Evolutionary conservation across 352 stramenopile genomes (phyloP), one percentile per base, ranked within the genome.

Genomic region (Thalassiosira delicatula): DNA sequence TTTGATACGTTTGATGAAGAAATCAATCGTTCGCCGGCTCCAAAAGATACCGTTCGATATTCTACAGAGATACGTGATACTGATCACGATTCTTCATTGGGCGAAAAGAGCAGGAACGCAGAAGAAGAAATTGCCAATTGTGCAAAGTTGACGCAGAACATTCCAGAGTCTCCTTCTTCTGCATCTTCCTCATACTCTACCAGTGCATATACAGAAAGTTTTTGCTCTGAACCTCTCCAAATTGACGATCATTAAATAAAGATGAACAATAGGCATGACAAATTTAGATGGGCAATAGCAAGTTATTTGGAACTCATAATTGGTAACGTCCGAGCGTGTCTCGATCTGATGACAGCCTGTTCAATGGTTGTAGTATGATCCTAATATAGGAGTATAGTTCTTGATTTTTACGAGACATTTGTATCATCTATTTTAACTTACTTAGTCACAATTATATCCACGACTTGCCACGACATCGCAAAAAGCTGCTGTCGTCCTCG

Each of bases 151-250:
- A 19, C 44, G n/a, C 44, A 19, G 11, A 5, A 19, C 21, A 70
- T 21, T 56, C 30, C 17, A 68, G 53, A 35, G 40, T 76, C 68
- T 68, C 30, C 68, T 59, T 63, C 3, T 49, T 76, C 67, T 53
- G 11, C 37, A 17, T 70, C 61, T 37, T 70, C 35, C 30, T 19
- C 62, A 57, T 32, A 46, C 30, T 70, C 62, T 35, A 70, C 33
- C 53, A 27, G 29, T 68, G 51, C 25, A 42, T 76, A 76, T 67
- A 68, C 68, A 42, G 68, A 76, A 56, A 76, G 51, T 37, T 76
- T 76, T 40, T 42, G 35, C 35, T 42, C 35, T 42, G 35, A 42
- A 42, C 35, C 35, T 42, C n/a, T n/a, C n/a, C n/a, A n/a, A n/a
- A n/a, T n/a, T n/a, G n/a, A n/a, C 60, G 63, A 33, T 72, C 60